Evolutionary conservation across 768 basidiomycete genomes (phyloP).

Genomic region (Tulasnella sp.): DNA sequence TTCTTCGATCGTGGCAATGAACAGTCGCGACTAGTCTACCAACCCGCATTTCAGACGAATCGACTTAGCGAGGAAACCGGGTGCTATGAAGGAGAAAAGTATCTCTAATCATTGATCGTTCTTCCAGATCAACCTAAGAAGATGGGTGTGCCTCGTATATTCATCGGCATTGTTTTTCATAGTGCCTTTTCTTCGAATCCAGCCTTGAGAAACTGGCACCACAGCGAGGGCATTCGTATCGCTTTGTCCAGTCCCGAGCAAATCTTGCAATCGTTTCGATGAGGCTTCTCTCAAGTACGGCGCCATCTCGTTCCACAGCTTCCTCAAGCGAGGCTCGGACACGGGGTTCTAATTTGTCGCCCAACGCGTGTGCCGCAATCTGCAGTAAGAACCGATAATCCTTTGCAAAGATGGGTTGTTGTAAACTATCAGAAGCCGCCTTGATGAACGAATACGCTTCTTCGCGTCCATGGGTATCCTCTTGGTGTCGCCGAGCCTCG

Average conservation of each 20-base stretch:
- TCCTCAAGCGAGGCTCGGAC: background rate
- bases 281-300: background rate
- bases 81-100: background rate
- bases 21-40: no score
- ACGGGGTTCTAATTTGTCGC: background rate
- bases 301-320: background rate
- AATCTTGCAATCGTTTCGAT: background rate
- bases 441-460: constrained; percentile 6
- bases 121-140: no score
- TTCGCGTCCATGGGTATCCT: constrained; percentile 16
- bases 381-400: constrained; percentile 16
- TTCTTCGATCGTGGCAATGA: no score
- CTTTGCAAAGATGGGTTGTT: background rate
- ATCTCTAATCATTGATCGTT: no score
- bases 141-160: background rate
- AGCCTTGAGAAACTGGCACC: background rate
- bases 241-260: background rate
- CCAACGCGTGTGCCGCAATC: background rate
- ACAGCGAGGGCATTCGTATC: constrained; percentile 10
- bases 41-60: no score
- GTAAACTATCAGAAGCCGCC: background rate
- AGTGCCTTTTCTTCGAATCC: constrained; percentile 24
- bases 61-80: no score
- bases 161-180: constrained; percentile 12
- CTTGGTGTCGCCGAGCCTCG: constrained; percentile 22